Conservation (phyloP, 441 rosid species). For the Manihot esculenta region DNA sequence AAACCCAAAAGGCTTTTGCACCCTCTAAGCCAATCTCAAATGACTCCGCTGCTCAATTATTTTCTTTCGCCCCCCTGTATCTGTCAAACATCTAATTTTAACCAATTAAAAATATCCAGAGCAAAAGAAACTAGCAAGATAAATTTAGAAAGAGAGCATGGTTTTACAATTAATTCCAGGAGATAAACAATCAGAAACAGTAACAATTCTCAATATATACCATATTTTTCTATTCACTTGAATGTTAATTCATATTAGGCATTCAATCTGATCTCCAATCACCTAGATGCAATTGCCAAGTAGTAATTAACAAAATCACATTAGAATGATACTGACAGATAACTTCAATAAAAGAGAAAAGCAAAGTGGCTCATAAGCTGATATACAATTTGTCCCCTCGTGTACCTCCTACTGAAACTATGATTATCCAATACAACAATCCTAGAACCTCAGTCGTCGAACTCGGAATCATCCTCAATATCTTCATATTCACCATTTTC, state of each 20-base stretch:
- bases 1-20: neutral
- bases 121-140: neutral
- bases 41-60: neutral
- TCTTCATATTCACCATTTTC: constrained; percentile 63
- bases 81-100: neutral
- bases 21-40: neutral
- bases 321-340: constrained; percentile 18
- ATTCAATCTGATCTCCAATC: neutral
- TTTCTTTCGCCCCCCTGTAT: too few relatives aligned
- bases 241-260: neutral
- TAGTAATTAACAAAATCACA: constrained; percentile 39
- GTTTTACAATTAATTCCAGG: neutral
- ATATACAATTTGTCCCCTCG: constrained; percentile 22
- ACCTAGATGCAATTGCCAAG: constrained; percentile 13
- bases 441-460: constrained; percentile 38
- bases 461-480: constrained; percentile 60
- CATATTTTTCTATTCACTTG: neutral
- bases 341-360: constrained; percentile 14
- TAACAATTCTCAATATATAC: neutral
- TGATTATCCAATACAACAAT: constrained; percentile 6
- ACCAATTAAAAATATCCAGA: neutral
- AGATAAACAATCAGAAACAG: neutral
- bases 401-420: constrained; percentile 21
- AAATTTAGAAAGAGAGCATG: neutral
- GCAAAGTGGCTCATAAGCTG: constrained; percentile 1